Percentiles rank a stretch among this genome's conserved stretches.
These are phyloP conservation scores for Taphrina wiesneri DNA, from an alignment of 1,139 yeast genomes.

Conservation along the genomic window DNA sequence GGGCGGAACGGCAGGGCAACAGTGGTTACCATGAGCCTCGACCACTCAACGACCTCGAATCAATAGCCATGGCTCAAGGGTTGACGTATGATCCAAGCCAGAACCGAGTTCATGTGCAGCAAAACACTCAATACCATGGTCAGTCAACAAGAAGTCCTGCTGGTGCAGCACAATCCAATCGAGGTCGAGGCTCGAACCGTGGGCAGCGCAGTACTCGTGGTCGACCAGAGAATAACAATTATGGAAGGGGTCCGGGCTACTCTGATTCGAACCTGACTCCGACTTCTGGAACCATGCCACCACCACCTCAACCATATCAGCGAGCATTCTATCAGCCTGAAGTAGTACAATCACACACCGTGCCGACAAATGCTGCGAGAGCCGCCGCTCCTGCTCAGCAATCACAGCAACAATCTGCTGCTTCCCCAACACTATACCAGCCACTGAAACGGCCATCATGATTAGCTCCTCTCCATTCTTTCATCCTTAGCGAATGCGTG, in stretches of 20 bases:
- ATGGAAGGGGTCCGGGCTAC: conserved; percentile 8
- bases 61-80: conserved; percentile 25
- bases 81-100: conserved; percentile 8
- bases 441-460: conserved; percentile 14
- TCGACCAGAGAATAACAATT: conserved; percentile 13
- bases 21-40: not conserved
- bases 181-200: conserved; percentile 8
- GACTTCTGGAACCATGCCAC: not conserved
- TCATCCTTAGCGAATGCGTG: conserved; percentile 4
- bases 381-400: not conserved
- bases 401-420: not conserved
- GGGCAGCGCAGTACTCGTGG: conserved; percentile 8
- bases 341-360: not conserved
- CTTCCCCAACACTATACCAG: conserved; percentile 6
- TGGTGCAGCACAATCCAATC: not conserved
- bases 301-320: conserved; percentile 5
- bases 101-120: not conserved
- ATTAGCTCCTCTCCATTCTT: not conserved
- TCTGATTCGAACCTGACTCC: not conserved
- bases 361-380: not conserved
- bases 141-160: not conserved
- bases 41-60: conserved; percentile 25
- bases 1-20: conserved; percentile 9
- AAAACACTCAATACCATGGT: not conserved
- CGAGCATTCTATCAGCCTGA: conserved; percentile 14